Percentiles rank a stretch among this genome's conserved stretches.
These are phyloP conservation scores for Cubamyces lactineus DNA, from an alignment of 768 basidiomycete species.

Conservation along the genomic window DNA sequence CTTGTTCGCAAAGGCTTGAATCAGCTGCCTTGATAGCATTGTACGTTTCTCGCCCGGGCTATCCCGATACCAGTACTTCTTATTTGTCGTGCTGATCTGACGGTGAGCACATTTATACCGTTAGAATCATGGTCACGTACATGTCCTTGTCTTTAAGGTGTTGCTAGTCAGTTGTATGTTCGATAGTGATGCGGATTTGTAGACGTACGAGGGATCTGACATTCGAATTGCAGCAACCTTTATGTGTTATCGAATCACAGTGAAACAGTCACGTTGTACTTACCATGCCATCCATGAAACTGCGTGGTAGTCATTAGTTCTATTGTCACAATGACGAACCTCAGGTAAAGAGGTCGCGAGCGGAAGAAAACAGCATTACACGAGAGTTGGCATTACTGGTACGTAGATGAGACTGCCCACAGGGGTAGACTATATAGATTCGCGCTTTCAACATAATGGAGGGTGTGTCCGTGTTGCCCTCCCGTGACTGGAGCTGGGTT, in stretches of 20 bases:
- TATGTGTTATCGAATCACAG: neutral
- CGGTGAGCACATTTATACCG: neutral
- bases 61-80: conserved; percentile 56
- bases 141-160: conserved; percentile 16
- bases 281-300: conserved; percentile 61
- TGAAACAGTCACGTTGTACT: conserved; percentile 30
- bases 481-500: too few relatives aligned
- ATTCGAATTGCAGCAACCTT: neutral
- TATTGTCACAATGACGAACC: neutral
- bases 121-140: conserved; percentile 4
- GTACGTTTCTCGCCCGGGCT: conserved; percentile 24
- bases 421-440: too few relatives aligned
- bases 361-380: too few relatives aligned
- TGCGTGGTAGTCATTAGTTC: conserved; percentile 28
- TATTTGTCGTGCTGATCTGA: conserved; percentile 37
- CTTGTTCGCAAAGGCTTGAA: conserved; percentile 65
- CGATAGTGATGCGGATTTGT: neutral
- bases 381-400: too few relatives aligned
- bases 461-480: too few relatives aligned
- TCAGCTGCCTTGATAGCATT: conserved; percentile 55
- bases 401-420: too few relatives aligned
- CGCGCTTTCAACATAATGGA: too few relatives aligned
- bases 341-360: too few relatives aligned
- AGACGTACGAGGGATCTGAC: conserved; percentile 27
- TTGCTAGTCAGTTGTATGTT: neutral